These are phyloP conservation scores for Fusarium scirpi DNA, from an alignment of 2,329 filamentous ascomycete species.

Conservation along the genomic window DNA sequence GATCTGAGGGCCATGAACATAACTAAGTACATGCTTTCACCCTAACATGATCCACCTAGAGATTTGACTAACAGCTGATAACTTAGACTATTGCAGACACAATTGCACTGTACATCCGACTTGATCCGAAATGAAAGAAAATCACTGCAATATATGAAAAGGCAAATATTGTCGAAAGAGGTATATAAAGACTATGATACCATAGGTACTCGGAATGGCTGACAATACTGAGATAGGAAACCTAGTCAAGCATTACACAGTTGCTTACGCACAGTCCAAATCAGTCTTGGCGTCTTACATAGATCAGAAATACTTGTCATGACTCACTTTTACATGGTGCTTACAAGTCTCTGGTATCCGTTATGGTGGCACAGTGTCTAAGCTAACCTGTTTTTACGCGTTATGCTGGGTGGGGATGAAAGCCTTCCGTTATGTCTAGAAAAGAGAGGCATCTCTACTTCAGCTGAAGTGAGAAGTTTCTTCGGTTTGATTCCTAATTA, in stretches of 20 bases:
- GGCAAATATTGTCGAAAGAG: background rate
- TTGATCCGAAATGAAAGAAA: background rate
- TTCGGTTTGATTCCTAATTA: background rate
- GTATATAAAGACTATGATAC: background rate
- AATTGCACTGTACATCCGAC: background rate
- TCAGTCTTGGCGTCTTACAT: background rate
- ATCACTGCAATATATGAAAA: background rate
- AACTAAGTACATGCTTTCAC: background rate
- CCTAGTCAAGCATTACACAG: constrained; percentile 30
- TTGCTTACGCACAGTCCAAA: constrained; percentile 14
- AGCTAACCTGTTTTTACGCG: constrained; percentile 38
- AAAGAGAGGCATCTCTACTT: constrained; percentile 24
- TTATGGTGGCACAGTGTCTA: constrained; percentile 47
- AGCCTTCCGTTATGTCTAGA: constrained; percentile 21
- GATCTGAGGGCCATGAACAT: background rate
- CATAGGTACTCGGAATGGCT: background rate
- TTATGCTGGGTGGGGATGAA: constrained; percentile 48
- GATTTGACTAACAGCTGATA: background rate
- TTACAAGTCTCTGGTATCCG: constrained; percentile 47
- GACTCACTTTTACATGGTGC: background rate
- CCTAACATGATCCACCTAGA: background rate
- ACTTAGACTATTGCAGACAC: background rate
- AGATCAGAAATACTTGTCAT: constrained; percentile 31
- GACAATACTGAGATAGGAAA: constrained; percentile 22
- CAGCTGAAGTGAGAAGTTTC: background rate